Evolutionary conservation across 1,139 yeast species (phyloP), one percentile per base, ranked within the genome.

Genomic region (Yamadazyma triangularis): DNA sequence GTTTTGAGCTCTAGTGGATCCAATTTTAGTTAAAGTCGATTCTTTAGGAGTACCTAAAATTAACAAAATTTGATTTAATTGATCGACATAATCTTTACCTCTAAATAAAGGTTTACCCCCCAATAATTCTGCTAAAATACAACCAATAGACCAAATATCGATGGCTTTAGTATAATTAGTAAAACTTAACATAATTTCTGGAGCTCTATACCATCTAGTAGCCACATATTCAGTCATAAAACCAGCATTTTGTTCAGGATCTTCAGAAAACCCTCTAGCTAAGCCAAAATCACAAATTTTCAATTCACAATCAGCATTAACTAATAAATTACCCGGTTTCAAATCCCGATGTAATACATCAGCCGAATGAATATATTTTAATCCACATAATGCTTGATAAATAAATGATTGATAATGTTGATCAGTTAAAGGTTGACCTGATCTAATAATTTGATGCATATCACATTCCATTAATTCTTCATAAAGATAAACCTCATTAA

Each of bases 401-500:
- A 88, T 74, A 51, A 91, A 91, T 29, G 87, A 79, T 58, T 91
- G 98, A 58, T 85, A 89, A 56, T 91, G 98, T 24, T 89, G 86
- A 54, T 91, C 97, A 0, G 97, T 88, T 46, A 91, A 69, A 1
- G 96, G 88, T 58, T 91, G 98, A 18, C 89, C 88, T 3, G 95
- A 86, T 45, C 95, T 71, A 38, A 91, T 91, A 50, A 91, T 91
- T 56, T 91, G 97, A 54, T 89, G 96, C 86, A 91, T 81, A 56
- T 91, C 98, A 60, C 97, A 91, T 56, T 91, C 98, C 96, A 91
- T 88, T 44, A 88, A 64, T 57, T 89, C 96, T 57, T 91, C 97
- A 51, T 91, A 91, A 6, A 91, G 66, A 45, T 91, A 91, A 10
- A 91, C 74, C 50, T 94, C 98, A 56, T 89, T 88, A 64, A 89